Evolutionary conservation across 257 asterid genomes (phyloP), one percentile per base, ranked within the genome.

Genomic region (Rubia yunnanensis): DNA sequence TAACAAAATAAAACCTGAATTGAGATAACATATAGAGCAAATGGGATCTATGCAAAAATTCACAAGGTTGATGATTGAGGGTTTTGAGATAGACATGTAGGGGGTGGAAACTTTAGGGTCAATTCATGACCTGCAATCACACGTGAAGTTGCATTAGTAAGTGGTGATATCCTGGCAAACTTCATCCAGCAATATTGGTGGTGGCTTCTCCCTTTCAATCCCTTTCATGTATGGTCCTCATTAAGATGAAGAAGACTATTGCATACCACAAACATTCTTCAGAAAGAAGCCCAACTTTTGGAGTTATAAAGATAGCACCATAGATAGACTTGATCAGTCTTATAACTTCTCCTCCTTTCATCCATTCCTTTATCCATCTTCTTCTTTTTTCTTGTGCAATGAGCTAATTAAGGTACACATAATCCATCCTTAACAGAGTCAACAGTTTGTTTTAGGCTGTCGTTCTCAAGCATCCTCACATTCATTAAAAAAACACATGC

Each of bases 101-200:
- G 57, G 27, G 63, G 20, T 13, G 10, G 15, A 24, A 39, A 53
- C 53, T 63, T 72, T 72, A 65, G 31, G 63, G 77, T 53, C 60
- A 39, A 50, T 61, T 60, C 52, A 60, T 46, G 32, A 67, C 60
- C 65, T 67, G 73, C 38, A 28, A 50, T 67, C 66, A 56, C 72
- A 72, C 72, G 76, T 66, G 76, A 72, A 65, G 46, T 57, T 66
- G 72, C 63, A 66, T 35, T 15, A 46, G 44, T 38, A 64, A 72
- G 60, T 57, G 63, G 53, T 14, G 20, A 44, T 50, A 71, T 64
- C 66, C 66, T 56, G 65, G 52, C 52, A 44, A 44, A 44, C 52
- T 71, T 58, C 70, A 63, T 39, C 60, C 65, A 27, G 50, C 36
- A 54, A 38, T 63, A 38, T 55, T 26, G 49, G 48, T 64, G 70